Evolutionary conservation across 805 yeast genomes (phyloP).

Genomic region (Nakazawaea wyomingensis): DNA sequence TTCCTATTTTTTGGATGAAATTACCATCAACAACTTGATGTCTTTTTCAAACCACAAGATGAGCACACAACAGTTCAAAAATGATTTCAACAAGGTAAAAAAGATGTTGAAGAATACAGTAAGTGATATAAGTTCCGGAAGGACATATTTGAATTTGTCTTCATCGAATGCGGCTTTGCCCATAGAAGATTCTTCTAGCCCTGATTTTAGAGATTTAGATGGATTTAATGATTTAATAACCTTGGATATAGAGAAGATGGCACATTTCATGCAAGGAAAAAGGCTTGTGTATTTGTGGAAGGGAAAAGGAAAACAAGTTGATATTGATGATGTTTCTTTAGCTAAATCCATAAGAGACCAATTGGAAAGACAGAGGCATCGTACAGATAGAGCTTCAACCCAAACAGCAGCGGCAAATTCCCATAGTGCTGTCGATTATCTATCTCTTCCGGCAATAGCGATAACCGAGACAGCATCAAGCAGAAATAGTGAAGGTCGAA

Average conservation of each 20-base stretch:
- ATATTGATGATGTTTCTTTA: conserved; percentile 22
- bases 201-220: conserved; percentile 15
- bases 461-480: not conserved
- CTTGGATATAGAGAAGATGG: conserved; percentile 19
- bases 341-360: conserved; percentile 14
- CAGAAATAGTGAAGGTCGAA: not conserved
- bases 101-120: conserved; percentile 30
- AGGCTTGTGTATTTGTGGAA: conserved; percentile 39
- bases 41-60: conserved; percentile 17
- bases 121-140: conserved; percentile 31
- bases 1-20: conserved; percentile 13
- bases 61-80: conserved; percentile 28
- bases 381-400: not conserved
- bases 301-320: conserved; percentile 41
- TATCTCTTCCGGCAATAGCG: not conserved
- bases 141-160: conserved; percentile 21
- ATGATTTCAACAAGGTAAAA: conserved; percentile 30
- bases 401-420: not conserved
- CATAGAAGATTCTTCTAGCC: conserved; percentile 19
- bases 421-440: not conserved
- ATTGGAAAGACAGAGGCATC: not conserved
- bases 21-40: conserved; percentile 12
- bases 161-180: conserved; percentile 16
- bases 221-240: conserved; percentile 12
- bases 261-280: conserved; percentile 23